Base-by-base conservation (phyloP, 164 flowering plant species). In the Sedum album region DNA sequence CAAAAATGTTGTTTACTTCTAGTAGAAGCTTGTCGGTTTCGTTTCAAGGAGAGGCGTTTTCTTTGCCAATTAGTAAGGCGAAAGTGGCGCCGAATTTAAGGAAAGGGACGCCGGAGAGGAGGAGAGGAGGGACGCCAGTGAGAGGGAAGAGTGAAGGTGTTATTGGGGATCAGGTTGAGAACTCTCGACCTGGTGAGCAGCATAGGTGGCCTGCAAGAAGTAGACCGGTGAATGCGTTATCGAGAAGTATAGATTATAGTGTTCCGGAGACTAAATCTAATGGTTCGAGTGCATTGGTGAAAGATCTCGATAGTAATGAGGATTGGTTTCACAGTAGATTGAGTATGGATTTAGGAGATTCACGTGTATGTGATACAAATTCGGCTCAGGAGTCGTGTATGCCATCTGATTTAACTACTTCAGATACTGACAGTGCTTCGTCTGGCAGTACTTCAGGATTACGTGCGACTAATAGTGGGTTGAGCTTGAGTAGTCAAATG, bases 351-450 rank as follows among this genome's bases (percentile, higher is more conserved):
- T 82, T 81, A 36, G 83, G 81, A 49, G 76, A 69, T 75, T 79
- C 76, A 2, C 87, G 80, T 69, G 63, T 75, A 35, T 60, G 79
- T 28, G 82, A 84, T 79, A 78, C 76, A 1, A 78, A 75, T 79
- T 83, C 76, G 15, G 78, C 55, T 14, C 80, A 81, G 69, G 86
- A 82, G 60, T 78, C 82, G 41, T 73, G 78, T 36, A 76, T 70
- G 68, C 76, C 84, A 31, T 83, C 78, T 73, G 95, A 93, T 78
- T 81, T 84, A 36, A 78, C 88, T 38, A 84, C 91, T 5, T 93
- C 98, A 21, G 98, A 94, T 78, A 82, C 91, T 15, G 97, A 94
- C n/a, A 94, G 97, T 78, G 93, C 87, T 65, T 94, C 98, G 23
- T 94, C 98, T 21, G 96, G 96, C 53, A 87, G 98, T 77, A 89